Evolutionary conservation across 1,284 basidiomycete species (phyloP), one percentile per base, ranked within the genome.

Genomic region (Xanthoconium separans): DNA sequence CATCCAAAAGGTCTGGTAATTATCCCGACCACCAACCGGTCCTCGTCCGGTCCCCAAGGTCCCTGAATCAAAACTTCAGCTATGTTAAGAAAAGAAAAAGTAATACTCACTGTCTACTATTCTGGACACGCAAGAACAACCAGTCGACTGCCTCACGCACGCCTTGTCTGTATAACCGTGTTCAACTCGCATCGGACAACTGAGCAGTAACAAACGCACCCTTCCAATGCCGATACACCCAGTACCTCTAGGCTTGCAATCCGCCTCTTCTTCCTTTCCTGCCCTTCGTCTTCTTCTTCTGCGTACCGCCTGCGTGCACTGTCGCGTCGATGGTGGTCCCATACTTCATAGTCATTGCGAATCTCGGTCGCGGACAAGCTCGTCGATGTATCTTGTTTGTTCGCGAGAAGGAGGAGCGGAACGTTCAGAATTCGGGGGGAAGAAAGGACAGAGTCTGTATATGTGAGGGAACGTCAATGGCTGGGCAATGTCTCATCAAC

Each of bases 111-210:
- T 80, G 76, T 56, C 89, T 77, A 61, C 91, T 92, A 62, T 93
- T 95, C 73, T 95, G 93, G 2, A 96, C 93, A 0, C 93, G 80
- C 52, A 95, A 85, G 69, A 96, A 96, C 22, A 97, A 69, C 94
- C 94, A 97, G 65, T 97, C 91, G 7, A 96, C 89, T 1, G 92
- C 93, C 49, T 90, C 89, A 54, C 89, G 83, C 4, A 97, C 89
- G 0, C 94, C 94, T 33, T 91, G 92, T 36, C 94, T 96, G 62
- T 30, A 46, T 11, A 49, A 40, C 24, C 31, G 27, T 52, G 6
- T 16, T 27, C 47, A 39, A 46, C 22, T 47, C 41, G 37, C 50
- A 40, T 22, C 34, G 15, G 34, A 15, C 2, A 42, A 16, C 31
- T 29, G 15, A 42, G 16, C 7, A 36, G 18, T 15, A 20, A 42